Conservation (phyloP, 2,329 filamentous ascomycete species). For the Diaporthe helianthi region DNA sequence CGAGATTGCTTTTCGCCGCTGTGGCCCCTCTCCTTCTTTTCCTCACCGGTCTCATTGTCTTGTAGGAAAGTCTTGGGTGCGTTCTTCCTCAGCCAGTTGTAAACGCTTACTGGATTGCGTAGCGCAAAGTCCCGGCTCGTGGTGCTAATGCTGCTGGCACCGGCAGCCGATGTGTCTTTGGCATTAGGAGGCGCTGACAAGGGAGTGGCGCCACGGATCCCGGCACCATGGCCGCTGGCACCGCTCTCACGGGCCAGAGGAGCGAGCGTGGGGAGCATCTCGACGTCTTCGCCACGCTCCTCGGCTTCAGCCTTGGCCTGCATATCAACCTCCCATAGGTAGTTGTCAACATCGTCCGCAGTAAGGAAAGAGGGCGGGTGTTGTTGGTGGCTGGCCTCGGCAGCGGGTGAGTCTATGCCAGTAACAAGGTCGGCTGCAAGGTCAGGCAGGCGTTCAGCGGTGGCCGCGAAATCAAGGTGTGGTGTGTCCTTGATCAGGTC, state of each 20-base stretch:
- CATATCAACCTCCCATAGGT: constrained; percentile 70
- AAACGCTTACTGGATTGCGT: constrained; percentile 87
- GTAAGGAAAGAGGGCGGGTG: constrained; percentile 72
- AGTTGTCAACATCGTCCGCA: constrained; percentile 75
- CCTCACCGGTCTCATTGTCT: constrained; percentile 63
- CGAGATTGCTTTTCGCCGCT: constrained; percentile 39
- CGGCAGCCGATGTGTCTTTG: constrained; percentile 48
- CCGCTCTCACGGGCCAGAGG: constrained; percentile 51
- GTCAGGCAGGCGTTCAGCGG: constrained; percentile 69
- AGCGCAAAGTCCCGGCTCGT: constrained; percentile 59
- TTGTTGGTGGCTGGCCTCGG: constrained; percentile 58
- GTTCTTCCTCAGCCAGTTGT: constrained; percentile 92
- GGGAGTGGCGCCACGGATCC: constrained; percentile 43
- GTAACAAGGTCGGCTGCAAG: constrained; percentile 56
- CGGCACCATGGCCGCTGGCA: constrained; percentile 46
- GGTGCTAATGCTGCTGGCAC: constrained; percentile 46
- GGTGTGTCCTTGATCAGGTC: constrained; percentile 60
- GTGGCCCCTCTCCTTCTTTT: constrained; percentile 39
- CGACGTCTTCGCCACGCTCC: constrained; percentile 35
- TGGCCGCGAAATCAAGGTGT: constrained; percentile 58
- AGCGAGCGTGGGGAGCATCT: constrained; percentile 58
- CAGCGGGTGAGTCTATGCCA: constrained; percentile 45
- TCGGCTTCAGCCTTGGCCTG: constrained; percentile 52
- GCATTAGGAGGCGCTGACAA: constrained; percentile 41
- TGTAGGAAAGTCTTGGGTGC: constrained; percentile 86